These are phyloP conservation scores for Yamadazyma laniorum DNA, from an alignment of 805 yeast species.

Conservation along the genomic window DNA sequence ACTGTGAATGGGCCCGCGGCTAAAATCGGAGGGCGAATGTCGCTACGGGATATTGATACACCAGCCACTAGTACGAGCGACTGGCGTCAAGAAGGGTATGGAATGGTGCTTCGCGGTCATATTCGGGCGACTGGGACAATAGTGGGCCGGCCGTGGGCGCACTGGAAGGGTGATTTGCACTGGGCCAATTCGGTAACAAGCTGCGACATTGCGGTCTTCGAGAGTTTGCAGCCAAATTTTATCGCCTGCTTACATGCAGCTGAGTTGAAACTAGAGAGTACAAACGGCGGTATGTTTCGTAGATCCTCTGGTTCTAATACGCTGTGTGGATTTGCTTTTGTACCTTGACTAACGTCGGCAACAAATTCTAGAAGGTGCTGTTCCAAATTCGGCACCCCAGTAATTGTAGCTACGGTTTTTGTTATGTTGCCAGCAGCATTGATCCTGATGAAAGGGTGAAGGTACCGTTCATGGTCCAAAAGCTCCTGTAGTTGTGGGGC, in stretches of 20 bases:
- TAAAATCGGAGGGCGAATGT: neutral
- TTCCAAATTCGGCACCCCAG: neutral
- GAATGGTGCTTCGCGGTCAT: too few relatives aligned
- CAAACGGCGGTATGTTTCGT: conserved; percentile 45
- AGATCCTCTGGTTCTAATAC: conserved; percentile 5
- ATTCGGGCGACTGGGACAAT: conserved; percentile 44
- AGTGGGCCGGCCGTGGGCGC: conserved; percentile 88
- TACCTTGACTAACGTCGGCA: neutral
- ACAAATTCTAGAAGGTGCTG: neutral
- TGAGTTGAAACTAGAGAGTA: conserved; percentile 52
- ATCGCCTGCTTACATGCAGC: conserved; percentile 69
- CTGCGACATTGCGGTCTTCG: conserved; percentile 39
- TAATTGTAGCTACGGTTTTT: neutral
- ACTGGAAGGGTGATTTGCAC: conserved; percentile 66
- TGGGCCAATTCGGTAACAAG: conserved; percentile 41
- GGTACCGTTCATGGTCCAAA: neutral
- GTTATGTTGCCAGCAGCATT: neutral
- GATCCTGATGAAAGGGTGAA: neutral
- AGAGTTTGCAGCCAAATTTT: conserved; percentile 64
- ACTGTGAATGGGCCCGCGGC: neutral
- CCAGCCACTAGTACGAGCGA: too few relatives aligned
- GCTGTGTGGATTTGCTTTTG: neutral
- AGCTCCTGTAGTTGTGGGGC: neutral
- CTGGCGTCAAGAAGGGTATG: too few relatives aligned
- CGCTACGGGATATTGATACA: too few relatives aligned